Percentiles rank a stretch among this genome's conserved stretches.
phyloP scores from a whole-genome alignment of 495 filamentous ascomycete species.

The Neurospora sp. region DNA sequence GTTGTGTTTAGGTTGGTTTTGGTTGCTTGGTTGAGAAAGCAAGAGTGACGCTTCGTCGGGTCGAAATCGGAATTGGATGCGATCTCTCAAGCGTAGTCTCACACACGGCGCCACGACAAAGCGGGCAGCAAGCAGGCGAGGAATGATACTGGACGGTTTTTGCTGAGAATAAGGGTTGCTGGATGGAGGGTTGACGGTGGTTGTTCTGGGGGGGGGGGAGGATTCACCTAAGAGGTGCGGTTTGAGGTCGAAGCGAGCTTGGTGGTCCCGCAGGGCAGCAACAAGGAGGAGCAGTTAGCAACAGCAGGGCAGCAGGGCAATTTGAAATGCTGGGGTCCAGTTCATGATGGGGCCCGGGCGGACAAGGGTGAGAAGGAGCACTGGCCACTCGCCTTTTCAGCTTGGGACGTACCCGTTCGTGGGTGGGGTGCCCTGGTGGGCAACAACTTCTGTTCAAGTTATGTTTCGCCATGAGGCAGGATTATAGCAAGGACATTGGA shows the following conservation, averaged over 20 bases:
- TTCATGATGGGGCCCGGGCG: background rate
- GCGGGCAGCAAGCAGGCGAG: background rate
- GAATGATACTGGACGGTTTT: constrained; percentile 5
- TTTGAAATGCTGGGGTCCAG: background rate
- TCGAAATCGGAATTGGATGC: constrained; percentile 3
- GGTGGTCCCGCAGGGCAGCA: background rate
- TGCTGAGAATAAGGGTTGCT: constrained; percentile 9
- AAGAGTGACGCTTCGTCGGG: constrained; percentile 2
- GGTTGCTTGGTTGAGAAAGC: background rate
- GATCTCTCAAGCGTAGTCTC: background rate
- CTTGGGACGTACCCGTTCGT: background rate
- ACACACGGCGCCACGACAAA: background rate
- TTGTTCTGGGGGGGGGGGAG: background rate
- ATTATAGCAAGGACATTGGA: background rate
- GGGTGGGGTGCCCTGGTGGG: background rate
- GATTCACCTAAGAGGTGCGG: background rate
- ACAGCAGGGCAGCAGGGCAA: background rate
- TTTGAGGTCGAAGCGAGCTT: background rate
- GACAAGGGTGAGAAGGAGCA: background rate
- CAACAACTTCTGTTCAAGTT: background rate
- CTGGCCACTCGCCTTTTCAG: background rate
- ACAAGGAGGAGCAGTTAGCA: background rate
- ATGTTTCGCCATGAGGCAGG: background rate
- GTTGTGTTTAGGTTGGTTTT: constrained; percentile 3
- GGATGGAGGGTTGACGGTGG: background rate